Percentiles rank a stretch among this genome's conserved stretches.
Evolutionary conservation across 2,329 filamentous ascomycete genomes (phyloP).

Genomic region (Alternaria alternata): DNA sequence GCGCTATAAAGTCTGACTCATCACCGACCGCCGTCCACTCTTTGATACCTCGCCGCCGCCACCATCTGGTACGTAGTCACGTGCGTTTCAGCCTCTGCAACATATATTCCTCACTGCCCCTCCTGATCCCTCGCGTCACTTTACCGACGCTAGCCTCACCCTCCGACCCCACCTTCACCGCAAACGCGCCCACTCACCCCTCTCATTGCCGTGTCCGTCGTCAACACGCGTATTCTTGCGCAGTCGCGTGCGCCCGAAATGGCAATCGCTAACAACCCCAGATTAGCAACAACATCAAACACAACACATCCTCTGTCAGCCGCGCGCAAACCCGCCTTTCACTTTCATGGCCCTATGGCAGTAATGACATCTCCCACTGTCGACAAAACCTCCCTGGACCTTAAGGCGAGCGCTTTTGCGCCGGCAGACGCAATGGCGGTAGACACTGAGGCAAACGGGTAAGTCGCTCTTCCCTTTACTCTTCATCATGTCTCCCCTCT

Average conservation of each 20-base stretch:
- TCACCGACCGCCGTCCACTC: conserved; percentile 22
- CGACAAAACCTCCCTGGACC: conserved; percentile 53
- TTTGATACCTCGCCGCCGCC: conserved; percentile 37
- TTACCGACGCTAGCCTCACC: conserved; percentile 32
- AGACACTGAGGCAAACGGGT: conserved; percentile 66
- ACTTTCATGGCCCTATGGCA: conserved; percentile 51
- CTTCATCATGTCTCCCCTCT: conserved; percentile 19
- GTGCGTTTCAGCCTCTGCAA: conserved; percentile 44
- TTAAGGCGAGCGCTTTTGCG: conserved; percentile 60
- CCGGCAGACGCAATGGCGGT: conserved; percentile 62
- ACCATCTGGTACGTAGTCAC: conserved; percentile 43
- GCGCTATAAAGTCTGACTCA: conserved; percentile 39
- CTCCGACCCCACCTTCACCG: conserved; percentile 19
- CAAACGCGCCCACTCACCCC: conserved; percentile 23
- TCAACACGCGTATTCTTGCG: conserved; percentile 24
- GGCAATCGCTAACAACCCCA: conserved; percentile 26
- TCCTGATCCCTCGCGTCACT: conserved; percentile 19
- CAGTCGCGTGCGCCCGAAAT: conserved; percentile 26
- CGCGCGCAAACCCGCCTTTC: conserved; percentile 32
- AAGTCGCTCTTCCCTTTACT: conserved; percentile 53
- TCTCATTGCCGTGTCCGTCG: conserved; percentile 10
- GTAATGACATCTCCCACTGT: conserved; percentile 51
- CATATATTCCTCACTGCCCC: conserved; percentile 35
- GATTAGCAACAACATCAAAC: conserved; percentile 22
- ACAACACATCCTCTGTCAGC: conserved; percentile 20